Percentiles rank a stretch among this genome's conserved stretches.
Evolutionary conservation across 345 rosid species (phyloP).

Genomic region (Laguncularia racemosa): DNA sequence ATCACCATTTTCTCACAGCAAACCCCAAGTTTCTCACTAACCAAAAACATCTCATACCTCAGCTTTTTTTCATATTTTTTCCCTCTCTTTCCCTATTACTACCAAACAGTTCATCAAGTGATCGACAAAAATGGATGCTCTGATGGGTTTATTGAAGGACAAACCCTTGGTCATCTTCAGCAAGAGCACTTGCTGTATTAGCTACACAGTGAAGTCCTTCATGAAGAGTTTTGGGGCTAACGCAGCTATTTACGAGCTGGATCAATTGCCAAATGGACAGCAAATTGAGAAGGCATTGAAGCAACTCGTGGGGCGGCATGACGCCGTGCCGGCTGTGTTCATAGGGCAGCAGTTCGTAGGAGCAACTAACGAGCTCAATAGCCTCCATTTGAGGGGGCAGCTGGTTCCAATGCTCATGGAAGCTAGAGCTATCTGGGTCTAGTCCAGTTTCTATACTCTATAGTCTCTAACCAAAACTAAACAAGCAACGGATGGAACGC

Average conservation of each 20-base stretch:
- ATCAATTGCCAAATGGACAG: slow-evolving; percentile 44
- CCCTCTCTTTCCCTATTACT: no score
- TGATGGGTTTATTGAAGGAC: slow-evolving; percentile 43
- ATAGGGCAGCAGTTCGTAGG: slow-evolving; percentile 67
- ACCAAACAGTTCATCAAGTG: no score
- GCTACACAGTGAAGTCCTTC: slow-evolving; percentile 58
- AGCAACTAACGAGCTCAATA: slow-evolving; percentile 68
- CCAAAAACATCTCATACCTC: no score
- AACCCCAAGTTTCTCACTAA: no score
- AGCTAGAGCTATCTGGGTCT: slow-evolving; percentile 88
- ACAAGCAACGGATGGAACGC: no score
- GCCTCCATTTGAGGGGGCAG: slow-evolving; percentile 60
- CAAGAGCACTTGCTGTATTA: slow-evolving; percentile 69
- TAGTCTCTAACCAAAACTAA: no score
- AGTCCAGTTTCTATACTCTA: no score
- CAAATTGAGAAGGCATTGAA: slow-evolving; percentile 50
- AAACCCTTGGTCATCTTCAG: slow-evolving; percentile 81
- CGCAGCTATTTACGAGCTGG: slow-evolving; percentile 64
- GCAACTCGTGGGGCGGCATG: slow-evolving; percentile 46
- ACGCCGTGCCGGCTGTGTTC: slow-evolving; percentile 73
- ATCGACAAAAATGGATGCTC: slow-evolving; percentile 20
- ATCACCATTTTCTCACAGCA: no score
- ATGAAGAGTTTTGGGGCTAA: slow-evolving; percentile 73
- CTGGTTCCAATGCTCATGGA: slow-evolving; percentile 51
- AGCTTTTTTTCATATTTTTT: no score